Conservation (phyloP, 75 land plant genomes). For the Selaginella moellendorffii region DNA sequence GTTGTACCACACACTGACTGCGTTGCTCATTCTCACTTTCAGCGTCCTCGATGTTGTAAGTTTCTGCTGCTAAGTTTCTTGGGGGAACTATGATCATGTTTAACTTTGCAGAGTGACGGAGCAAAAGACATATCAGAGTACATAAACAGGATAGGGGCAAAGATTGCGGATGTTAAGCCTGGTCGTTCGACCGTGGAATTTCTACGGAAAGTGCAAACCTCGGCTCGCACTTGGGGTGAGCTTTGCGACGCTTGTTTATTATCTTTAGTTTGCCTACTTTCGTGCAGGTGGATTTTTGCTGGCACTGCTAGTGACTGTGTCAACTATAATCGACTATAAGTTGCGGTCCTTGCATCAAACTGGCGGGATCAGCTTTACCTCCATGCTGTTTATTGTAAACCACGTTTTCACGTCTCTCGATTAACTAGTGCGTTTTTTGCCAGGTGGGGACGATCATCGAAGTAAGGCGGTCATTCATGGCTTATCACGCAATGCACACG, state of each 20-base stretch:
- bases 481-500: constrained; percentile 94
- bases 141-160: constrained; percentile 91
- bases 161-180: constrained; percentile 81
- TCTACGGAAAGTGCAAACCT: constrained; percentile 73
- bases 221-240: constrained; percentile 95
- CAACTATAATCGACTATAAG: constrained; percentile 64
- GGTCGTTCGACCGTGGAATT: constrained; percentile 76
- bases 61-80: not conserved
- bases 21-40: constrained; percentile 64
- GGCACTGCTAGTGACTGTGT: constrained; percentile 72
- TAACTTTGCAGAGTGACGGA: constrained; percentile 50
- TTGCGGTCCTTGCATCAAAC: constrained; percentile 61
- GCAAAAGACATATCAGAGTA: constrained; percentile 92
- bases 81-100: not conserved
- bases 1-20: constrained; percentile 61
- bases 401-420: not conserved
- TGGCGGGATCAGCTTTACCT: constrained; percentile 81
- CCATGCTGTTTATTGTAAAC: constrained; percentile 73
- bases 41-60: constrained; percentile 94
- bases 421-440: not conserved
- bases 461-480: constrained; percentile 91
- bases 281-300: constrained; percentile 70
- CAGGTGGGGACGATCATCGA: constrained; percentile 99
- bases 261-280: not conserved
- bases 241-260: constrained; percentile 1